Percentiles rank a stretch among this genome's conserved stretches.
These are phyloP conservation scores for Durio zibethinus DNA, from an alignment of 345 rosid species.

Conservation along the genomic window DNA sequence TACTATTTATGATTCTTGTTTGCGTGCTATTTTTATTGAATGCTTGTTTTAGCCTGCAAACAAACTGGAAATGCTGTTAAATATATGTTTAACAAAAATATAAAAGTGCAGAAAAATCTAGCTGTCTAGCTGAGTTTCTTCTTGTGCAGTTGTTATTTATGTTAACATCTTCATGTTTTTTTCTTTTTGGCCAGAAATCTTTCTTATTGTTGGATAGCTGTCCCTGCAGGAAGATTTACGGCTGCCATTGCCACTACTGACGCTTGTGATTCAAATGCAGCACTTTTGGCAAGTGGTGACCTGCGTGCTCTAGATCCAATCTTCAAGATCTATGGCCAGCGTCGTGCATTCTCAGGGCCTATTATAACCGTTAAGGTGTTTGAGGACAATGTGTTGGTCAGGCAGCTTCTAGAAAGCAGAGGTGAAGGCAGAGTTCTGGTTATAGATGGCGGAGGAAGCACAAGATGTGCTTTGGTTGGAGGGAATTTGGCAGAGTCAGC, in stretches of 20 bases:
- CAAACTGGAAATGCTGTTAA: not conserved
- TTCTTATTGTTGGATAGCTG: not conserved
- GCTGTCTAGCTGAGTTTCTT: not conserved
- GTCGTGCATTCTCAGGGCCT: constrained; percentile 62
- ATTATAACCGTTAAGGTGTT: constrained; percentile 71
- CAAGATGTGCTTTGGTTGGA: constrained; percentile 77
- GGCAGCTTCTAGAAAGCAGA: constrained; percentile 62
- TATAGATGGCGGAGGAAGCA: constrained; percentile 89
- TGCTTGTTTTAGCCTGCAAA: not conserved
- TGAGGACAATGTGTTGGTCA: constrained; percentile 79
- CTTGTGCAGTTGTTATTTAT: not conserved
- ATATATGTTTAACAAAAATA: not conserved
- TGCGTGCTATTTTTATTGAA: not conserved
- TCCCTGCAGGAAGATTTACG: constrained; percentile 14
- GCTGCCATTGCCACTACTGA: constrained; percentile 70
- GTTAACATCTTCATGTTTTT: not conserved
- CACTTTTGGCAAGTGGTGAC: constrained; percentile 51
- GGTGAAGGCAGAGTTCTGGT: constrained; percentile 84
- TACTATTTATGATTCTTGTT: not conserved
- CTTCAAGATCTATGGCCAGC: constrained; percentile 74
- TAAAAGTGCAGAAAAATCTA: not conserved
- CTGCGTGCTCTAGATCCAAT: constrained; percentile 62
- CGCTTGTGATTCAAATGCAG: constrained; percentile 69
- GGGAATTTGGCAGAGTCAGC: constrained; percentile 68
- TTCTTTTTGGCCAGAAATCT: not conserved